Conservation (phyloP, 2,329 filamentous ascomycete species). For the Nemania sp. region DNA sequence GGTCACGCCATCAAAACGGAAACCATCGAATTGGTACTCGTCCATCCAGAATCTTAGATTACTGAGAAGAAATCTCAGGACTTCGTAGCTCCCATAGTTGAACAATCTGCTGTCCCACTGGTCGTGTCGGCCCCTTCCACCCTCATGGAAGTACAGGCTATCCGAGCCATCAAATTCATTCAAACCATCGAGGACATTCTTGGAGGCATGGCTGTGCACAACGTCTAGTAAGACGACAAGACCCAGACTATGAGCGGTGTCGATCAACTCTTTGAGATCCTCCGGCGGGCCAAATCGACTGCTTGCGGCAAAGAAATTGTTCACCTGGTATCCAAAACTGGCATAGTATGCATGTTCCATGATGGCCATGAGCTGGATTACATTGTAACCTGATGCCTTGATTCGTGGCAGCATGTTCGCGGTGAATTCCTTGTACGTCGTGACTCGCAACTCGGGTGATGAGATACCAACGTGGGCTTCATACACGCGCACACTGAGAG, state of each 20-base stretch:
- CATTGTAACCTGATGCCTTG: conserved; percentile 88
- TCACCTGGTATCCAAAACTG: conserved; percentile 98
- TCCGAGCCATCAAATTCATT: conserved; percentile 97
- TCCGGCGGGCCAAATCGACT: conserved; percentile 93
- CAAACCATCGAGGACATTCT: conserved; percentile 92
- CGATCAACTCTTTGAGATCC: conserved; percentile 93
- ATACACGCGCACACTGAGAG: conserved; percentile 85
- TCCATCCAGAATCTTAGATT: conserved; percentile 99
- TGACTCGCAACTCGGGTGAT: conserved; percentile 82
- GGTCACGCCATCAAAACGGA: conserved; percentile 96
- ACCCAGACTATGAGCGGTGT: conserved; percentile 89
- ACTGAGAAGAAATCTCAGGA: conserved; percentile 91
- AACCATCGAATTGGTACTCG: conserved; percentile 94
- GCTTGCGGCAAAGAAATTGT: conserved; percentile 97
- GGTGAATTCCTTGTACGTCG: conserved; percentile 98
- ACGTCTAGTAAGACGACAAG: conserved; percentile 91
- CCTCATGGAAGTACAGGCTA: conserved; percentile 93
- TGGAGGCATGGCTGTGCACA: conserved; percentile 96
- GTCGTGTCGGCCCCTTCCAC: conserved; percentile 81
- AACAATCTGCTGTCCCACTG: conserved; percentile 96
- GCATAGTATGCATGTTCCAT: conserved; percentile 99
- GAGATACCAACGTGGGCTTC: conserved; percentile 99
- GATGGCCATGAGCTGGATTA: conserved; percentile 97
- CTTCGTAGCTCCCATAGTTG: conserved; percentile 95
- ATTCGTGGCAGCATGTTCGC: conserved; percentile 89